Evolutionary conservation across 306 rosid genomes (phyloP), one percentile per base, ranked within the genome.

Genomic region (Cicer cuneatum): DNA sequence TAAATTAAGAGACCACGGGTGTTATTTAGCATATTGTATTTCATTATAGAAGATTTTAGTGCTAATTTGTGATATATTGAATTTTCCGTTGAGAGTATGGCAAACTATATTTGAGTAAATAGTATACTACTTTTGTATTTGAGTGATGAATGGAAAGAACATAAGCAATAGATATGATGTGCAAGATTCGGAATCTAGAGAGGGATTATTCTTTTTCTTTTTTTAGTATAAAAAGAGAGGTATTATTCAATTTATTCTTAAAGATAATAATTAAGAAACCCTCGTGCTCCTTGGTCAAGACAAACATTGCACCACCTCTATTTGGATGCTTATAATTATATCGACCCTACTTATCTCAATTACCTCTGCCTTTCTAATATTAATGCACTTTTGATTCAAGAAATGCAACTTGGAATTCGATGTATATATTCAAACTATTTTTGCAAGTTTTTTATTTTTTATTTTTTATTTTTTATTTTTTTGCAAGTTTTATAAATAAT

Each of bases 101-200:
- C 5, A 59, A 33, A 7, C 18, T 12, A 61, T 37, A 37, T 61
- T 38, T n/a, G 68, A 14, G 8, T 7, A 40, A 38, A 38, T n/a
- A 12, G 5, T n/a, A n/a, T 14, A 38, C 47, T 37, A 58, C 1
- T 33, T 58, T 33, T 0, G 19, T 18, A 59, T 33, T 13, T 33
- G 18, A 59, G 13, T 12, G 65, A 13, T 58, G 65, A 59, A 5
- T 29, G 10, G 4, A 63, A 63, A 64, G 40, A 76, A 49, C 33
- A 43, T 45, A 61, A 21, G 7, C 14, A 6, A 13, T 42, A 63
- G 45, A 75, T 66, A 39, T 10, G 48, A 16, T 35, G 42, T 56
- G 74, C 40, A 57, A 35, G 79, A 79, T 79, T 72, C 79, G 7
- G 79, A 73, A 79, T 79, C 69, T 54, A n/a, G 0, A 5, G 14